Percentiles rank a stretch among this genome's conserved stretches.
Evolutionary conservation across 371 early-diverging fungal species (phyloP).

Genomic region (Rhizoclosmatium hyalinum): DNA sequence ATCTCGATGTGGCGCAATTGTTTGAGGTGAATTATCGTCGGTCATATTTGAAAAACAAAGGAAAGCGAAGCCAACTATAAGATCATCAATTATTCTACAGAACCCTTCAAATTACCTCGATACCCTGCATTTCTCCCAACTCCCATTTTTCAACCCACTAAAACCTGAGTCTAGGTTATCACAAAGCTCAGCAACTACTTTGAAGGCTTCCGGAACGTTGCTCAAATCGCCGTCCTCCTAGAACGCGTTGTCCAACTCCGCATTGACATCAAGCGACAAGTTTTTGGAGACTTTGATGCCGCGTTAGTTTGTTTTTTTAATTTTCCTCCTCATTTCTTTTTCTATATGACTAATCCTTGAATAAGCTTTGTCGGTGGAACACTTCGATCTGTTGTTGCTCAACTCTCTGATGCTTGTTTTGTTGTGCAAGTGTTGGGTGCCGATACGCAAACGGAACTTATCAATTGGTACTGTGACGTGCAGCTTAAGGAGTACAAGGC

Average conservation of each 20-base stretch:
- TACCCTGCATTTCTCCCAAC: background rate
- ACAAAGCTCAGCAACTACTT: slow-evolving; percentile 80
- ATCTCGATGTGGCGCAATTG: slow-evolving; percentile 80
- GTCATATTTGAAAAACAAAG: background rate
- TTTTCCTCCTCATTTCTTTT: slow-evolving; percentile 3
- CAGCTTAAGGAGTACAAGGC: slow-evolving; percentile 84
- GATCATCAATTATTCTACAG: background rate
- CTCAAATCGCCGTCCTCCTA: slow-evolving; percentile 75
- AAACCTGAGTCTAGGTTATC: slow-evolving; percentile 64
- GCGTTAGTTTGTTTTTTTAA: slow-evolving; percentile 43
- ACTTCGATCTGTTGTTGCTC: slow-evolving; percentile 39
- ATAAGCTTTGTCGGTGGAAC: slow-evolving; percentile 48
- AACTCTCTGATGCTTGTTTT: slow-evolving; percentile 78
- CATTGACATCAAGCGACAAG: slow-evolving; percentile 70
- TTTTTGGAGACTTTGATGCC: slow-evolving; percentile 78
- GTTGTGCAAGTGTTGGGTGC: slow-evolving; percentile 77
- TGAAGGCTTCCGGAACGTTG: slow-evolving; percentile 73
- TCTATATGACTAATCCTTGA: background rate
- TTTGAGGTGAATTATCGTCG: slow-evolving; percentile 61
- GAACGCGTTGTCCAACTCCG: slow-evolving; percentile 71
- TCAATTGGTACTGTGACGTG: slow-evolving; percentile 80
- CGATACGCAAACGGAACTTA: slow-evolving; percentile 64
- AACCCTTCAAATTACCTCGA: background rate
- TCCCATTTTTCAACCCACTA: background rate
- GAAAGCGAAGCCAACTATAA: background rate